A percentile compares a stretch with the other conserved stretches of the same genome.
Conservation (phyloP, 441 rosid species). For the Codiaeum variegatum region DNA sequence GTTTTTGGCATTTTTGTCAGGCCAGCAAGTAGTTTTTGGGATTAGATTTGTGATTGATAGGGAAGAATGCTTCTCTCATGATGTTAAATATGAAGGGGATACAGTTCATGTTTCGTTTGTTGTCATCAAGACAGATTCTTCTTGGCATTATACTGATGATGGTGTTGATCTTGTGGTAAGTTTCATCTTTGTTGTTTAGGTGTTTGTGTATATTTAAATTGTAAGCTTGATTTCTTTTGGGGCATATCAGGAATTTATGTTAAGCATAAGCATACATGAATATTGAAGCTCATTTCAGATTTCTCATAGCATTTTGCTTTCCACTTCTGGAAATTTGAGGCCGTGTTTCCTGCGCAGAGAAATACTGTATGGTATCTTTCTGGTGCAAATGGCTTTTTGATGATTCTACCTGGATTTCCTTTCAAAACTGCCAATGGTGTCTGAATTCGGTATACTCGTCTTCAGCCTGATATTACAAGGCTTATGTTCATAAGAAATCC, state of each 20-base stretch:
- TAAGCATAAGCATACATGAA: neutral
- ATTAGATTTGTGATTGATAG: constrained; percentile 66
- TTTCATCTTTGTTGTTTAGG: neutral
- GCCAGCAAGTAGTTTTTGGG: constrained; percentile 34
- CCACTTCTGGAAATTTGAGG: neutral
- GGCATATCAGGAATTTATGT: neutral
- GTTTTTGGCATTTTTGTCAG: constrained; percentile 34
- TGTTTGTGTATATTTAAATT: neutral
- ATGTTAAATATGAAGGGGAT: constrained; percentile 66
- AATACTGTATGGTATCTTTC: neutral
- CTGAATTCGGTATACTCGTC: neutral
- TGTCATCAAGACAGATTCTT: constrained; percentile 51
- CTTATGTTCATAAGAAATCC: neutral
- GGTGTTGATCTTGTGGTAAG: constrained; percentile 72
- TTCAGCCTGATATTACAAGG: neutral
- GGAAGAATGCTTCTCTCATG: constrained; percentile 69
- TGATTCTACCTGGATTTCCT: neutral
- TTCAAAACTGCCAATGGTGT: neutral
- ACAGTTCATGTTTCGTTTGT: constrained; percentile 61
- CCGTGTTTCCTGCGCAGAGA: neutral
- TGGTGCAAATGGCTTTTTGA: neutral
- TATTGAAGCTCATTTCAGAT: neutral
- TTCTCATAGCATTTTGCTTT: neutral
- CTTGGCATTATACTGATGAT: constrained; percentile 53
- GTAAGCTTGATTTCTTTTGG: neutral